Evolutionary conservation across 2,329 filamentous ascomycete genomes (phyloP), one percentile per base, ranked within the genome.

Genomic region (Aquanectria penicillioides): DNA sequence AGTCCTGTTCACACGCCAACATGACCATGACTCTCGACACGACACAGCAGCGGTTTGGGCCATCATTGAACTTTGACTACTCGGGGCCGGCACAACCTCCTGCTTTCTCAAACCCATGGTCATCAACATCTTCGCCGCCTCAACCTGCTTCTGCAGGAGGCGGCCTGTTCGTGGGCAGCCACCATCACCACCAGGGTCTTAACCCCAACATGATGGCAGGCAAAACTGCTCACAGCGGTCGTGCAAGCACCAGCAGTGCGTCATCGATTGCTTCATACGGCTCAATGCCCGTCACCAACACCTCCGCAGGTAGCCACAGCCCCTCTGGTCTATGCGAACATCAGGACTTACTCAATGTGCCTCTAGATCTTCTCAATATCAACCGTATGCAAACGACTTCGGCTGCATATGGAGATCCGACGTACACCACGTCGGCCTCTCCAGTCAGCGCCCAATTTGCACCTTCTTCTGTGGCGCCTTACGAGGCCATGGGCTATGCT

Each of bases 11-110:
- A 54, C 41, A 59, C 59, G 53, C 67, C 80, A 87, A 78, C 77
- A 97, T 97, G 93, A 95, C 93, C 81, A 97, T 97, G 93, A 92
- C 94, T 78, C 87, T 97, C 82, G 93, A 97, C 81, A 88, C 88
- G 73, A 91, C 93, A 77, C 93, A 94, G 80, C 92, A 88, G 81
- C 87, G 87, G 76, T 92, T 90, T 80, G 91, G 86, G 73, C 86
- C 84, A 73, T 79, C 85, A 75, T 78, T 97, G 81, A 88, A 87
- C 77, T 95, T 94, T 82, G 92, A 94, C 76, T 93, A 92, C 78
- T 78, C 81, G 59, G 75, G 78, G 29, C 74, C 75, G 67, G 63
- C 61, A 75, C 83, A 71, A 74, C 84, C 81, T 73, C 83, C 79
- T 87, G 90, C 95, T 65, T 97, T 97, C 81, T 93, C 90, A 71